phyloP scores from a whole-genome alignment of 1,284 basidiomycete genomes.

The Cutaneotrichosporon sp. region DNA sequence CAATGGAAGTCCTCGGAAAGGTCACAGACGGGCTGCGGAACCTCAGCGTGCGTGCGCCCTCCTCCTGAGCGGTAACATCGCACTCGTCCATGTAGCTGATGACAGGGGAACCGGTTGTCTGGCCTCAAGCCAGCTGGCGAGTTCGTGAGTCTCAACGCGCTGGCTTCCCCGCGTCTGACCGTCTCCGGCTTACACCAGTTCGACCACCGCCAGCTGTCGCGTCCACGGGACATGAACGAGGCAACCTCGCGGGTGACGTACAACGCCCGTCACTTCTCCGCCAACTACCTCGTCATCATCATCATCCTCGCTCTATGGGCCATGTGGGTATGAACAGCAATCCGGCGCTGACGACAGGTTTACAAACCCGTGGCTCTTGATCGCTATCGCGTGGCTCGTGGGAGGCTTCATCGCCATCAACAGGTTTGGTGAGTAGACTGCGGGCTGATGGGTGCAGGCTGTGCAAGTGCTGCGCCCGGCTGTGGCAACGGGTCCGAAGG shows the following conservation, averaged over 20 bases:
- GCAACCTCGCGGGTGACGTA: slow-evolving; percentile 70
- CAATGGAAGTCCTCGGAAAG: slow-evolving; percentile 29
- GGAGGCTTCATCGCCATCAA: slow-evolving; percentile 85
- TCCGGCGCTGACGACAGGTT: slow-evolving; percentile 41
- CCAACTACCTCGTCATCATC: slow-evolving; percentile 79
- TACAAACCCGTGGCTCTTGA: slow-evolving; percentile 69
- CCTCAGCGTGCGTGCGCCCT: slow-evolving; percentile 24
- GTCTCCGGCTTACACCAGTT: slow-evolving; percentile 51
- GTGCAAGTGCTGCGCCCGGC: not conserved
- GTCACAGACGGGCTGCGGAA: slow-evolving; percentile 24
- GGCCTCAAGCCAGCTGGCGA: slow-evolving; percentile 36
- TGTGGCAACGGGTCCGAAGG: no score
- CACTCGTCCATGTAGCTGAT: no score
- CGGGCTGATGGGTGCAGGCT: not conserved
- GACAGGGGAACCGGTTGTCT: slow-evolving; percentile 35
- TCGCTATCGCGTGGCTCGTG: slow-evolving; percentile 76
- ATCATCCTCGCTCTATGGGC: slow-evolving; percentile 76
- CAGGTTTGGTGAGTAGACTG: slow-evolving; percentile 74
- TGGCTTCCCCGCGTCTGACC: not conserved
- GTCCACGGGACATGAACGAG: slow-evolving; percentile 60
- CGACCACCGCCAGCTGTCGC: slow-evolving; percentile 80
- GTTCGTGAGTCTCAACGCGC: slow-evolving; percentile 29
- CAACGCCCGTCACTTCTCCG: slow-evolving; percentile 85
- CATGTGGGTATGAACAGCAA: slow-evolving; percentile 55
- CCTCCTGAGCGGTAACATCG: not conserved